phyloP scores from a whole-genome alignment of 2,329 filamentous ascomycete species.

The Daldinia eschscholtzii region DNA sequence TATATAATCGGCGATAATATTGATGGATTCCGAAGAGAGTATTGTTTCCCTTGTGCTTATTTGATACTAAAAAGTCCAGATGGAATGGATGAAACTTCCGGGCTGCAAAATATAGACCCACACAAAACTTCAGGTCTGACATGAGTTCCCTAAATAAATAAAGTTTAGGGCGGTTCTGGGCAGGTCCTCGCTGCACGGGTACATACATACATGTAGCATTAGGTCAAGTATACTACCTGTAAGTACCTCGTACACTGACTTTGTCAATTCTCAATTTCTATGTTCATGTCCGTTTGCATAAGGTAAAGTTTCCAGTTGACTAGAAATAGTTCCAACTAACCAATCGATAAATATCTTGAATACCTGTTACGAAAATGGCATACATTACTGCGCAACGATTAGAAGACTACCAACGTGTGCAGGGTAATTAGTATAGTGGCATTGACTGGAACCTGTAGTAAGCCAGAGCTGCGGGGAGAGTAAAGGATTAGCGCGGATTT shows the following conservation, averaged over 20 bases:
- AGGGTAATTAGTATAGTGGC: no score
- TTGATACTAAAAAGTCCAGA: background rate
- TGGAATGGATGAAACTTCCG: conserved; percentile 8
- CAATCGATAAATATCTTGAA: background rate
- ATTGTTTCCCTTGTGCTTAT: background rate
- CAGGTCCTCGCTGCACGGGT: background rate
- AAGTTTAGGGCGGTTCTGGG: conserved; percentile 24
- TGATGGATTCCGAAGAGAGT: conserved; percentile 2
- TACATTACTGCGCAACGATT: background rate
- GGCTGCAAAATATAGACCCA: conserved; percentile 5
- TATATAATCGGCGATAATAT: no score
- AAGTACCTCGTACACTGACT: background rate
- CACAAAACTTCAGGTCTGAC: conserved; percentile 1
- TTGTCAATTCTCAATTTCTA: background rate
- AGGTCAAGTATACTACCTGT: no score
- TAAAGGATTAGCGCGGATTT: conserved; percentile 11
- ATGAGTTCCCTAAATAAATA: conserved; percentile 25
- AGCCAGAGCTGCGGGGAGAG: conserved; percentile 17
- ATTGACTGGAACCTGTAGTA: background rate
- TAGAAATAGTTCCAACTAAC: background rate
- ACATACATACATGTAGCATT: background rate
- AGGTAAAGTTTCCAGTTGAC: background rate
- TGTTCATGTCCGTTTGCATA: background rate
- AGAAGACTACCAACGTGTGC: no score
- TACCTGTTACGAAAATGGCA: background rate